Conservation (phyloP, 495 filamentous ascomycete species). For the Paragyromitra xinjiangensis region DNA sequence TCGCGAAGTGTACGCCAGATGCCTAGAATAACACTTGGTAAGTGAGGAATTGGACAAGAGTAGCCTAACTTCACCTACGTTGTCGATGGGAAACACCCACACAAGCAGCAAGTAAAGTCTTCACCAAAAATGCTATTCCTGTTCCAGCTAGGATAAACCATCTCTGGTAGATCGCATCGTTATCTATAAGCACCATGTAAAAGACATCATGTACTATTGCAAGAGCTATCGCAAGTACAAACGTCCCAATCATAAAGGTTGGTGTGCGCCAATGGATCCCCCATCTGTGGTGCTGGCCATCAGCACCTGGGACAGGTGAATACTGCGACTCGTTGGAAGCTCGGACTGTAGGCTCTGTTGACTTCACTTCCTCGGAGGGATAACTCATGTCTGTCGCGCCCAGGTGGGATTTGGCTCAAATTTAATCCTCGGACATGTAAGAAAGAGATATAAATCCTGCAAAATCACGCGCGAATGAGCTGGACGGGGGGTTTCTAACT, state of each 20-base stretch:
- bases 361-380: neutral
- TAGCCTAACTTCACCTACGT: neutral
- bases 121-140: neutral
- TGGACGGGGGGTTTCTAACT: neutral
- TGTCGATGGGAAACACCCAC: conserved; percentile 16
- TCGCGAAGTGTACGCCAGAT: conserved; percentile 59
- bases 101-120: neutral
- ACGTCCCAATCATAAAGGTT: neutral
- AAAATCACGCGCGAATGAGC: neutral
- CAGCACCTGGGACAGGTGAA: neutral
- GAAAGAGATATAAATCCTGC: neutral
- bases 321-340: neutral
- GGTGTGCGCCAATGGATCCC: conserved; percentile 7
- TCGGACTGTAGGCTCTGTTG: neutral
- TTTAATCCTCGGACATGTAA: neutral
- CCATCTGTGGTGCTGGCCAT: neutral
- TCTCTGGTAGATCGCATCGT: neutral
- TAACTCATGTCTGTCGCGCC: neutral
- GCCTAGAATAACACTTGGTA: conserved; percentile 27
- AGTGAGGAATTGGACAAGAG: neutral
- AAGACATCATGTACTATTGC: neutral
- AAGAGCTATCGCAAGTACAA: neutral
- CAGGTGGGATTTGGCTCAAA: neutral
- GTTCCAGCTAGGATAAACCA: neutral
- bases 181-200: neutral